Conservation (phyloP, 106 monocot genomes). For the Hemerocallis citrina region DNA sequence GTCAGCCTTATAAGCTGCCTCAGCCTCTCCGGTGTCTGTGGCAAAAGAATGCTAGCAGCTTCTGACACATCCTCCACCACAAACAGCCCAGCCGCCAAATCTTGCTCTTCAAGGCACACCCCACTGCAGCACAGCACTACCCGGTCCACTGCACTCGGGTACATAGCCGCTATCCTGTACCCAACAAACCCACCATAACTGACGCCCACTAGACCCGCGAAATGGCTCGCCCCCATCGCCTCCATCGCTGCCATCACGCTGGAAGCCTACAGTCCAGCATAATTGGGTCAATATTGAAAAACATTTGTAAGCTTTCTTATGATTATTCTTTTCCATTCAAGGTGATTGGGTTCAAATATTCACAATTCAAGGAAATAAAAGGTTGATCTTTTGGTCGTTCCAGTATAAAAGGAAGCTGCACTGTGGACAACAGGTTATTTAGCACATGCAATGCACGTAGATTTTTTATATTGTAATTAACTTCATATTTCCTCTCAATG, state of each 20-base stretch:
- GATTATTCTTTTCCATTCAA: no score
- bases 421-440: no score
- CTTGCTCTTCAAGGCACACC: conserved; percentile 70
- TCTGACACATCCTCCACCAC: conserved; percentile 45
- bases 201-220: conserved; percentile 47
- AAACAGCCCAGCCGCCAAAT: conserved; percentile 54
- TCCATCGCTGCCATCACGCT: conserved; percentile 44
- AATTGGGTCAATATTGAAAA: no score
- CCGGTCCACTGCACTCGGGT: conserved; percentile 38
- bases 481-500: no score
- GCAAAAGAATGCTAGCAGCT: conserved; percentile 48
- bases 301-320: no score
- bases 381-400: no score
- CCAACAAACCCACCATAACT: conserved; percentile 88
- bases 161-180: conserved; percentile 62
- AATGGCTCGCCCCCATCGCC: conserved; percentile 27
- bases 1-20: conserved; percentile 48
- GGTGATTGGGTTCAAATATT: no score
- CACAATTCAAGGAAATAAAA: no score
- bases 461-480: no score
- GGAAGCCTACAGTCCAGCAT: conserved; percentile 26
- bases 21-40: conserved; percentile 62
- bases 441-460: no score
- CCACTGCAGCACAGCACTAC: conserved; percentile 58
- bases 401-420: no score